A percentile compares a stretch with the other conserved stretches of the same genome.
Conservation (phyloP, 192 early-diverging fungal genomes). For the Spinellus fusiger region DNA sequence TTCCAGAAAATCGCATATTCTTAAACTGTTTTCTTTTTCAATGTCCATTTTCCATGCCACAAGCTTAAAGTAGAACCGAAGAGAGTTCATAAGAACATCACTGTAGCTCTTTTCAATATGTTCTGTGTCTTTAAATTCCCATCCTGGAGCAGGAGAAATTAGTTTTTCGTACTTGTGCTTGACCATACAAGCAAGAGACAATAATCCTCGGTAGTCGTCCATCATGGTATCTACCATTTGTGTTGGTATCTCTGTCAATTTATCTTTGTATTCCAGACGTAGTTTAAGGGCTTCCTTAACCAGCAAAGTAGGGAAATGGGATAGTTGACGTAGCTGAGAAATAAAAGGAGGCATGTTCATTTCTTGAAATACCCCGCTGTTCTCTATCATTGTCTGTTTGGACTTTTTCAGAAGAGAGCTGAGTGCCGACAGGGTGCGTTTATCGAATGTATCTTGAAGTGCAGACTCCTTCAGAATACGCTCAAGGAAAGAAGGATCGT, state of each 20-base stretch:
- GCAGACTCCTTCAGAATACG: constrained; percentile 79
- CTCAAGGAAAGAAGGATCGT: constrained; percentile 76
- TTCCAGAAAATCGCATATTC: constrained; percentile 76
- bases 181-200: constrained; percentile 65
- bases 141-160: constrained; percentile 51
- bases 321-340: constrained; percentile 60
- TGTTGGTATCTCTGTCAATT: constrained; percentile 48
- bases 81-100: constrained; percentile 57
- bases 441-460: constrained; percentile 70
- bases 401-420: constrained; percentile 53
- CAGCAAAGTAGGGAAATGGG: constrained; percentile 73
- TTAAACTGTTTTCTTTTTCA: constrained; percentile 48
- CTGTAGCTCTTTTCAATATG: constrained; percentile 50
- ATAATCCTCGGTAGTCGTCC: constrained; percentile 70
- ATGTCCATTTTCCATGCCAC: constrained; percentile 65
- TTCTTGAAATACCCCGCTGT: constrained; percentile 54
- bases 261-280: constrained; percentile 61
- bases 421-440: constrained; percentile 58
- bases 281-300: constrained; percentile 78
- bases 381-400: constrained; percentile 63
- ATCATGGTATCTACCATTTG: constrained; percentile 72
- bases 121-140: constrained; percentile 61
- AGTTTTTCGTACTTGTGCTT: constrained; percentile 66
- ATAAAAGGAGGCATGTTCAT: constrained; percentile 70
- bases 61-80: constrained; percentile 75